phyloP scores from a whole-genome alignment of 495 filamentous ascomycete genomes.

The Hypomontagnella monticulosa region DNA sequence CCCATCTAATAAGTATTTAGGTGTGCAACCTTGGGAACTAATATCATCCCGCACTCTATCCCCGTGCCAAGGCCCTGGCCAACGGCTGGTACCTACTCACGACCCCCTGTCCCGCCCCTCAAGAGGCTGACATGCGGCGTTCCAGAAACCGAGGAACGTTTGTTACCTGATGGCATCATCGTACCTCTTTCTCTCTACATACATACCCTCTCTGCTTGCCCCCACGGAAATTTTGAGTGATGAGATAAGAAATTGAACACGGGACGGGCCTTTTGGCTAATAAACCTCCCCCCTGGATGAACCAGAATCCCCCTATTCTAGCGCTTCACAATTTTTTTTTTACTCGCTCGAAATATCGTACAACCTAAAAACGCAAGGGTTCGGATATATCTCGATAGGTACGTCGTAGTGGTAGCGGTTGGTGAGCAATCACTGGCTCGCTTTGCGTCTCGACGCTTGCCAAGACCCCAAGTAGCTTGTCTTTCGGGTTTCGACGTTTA shows the following conservation, averaged over 20 bases:
- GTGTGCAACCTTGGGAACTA: background rate
- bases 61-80: slow-evolving; percentile 30
- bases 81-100: slow-evolving; percentile 3
- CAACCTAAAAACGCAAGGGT: background rate
- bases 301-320: slow-evolving; percentile 1
- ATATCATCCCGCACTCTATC: slow-evolving; percentile 34
- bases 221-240: slow-evolving; percentile 28
- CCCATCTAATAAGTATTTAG: background rate
- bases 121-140: slow-evolving; percentile 21
- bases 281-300: background rate
- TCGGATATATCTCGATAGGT: slow-evolving; percentile 3
- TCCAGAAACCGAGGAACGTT: slow-evolving; percentile 17
- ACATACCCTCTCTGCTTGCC: slow-evolving; percentile 10
- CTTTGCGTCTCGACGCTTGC: slow-evolving; percentile 24
- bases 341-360: background rate
- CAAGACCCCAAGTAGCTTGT: slow-evolving; percentile 14
- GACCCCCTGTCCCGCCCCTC: slow-evolving; percentile 1
- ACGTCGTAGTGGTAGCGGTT: background rate
- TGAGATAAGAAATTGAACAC: slow-evolving; percentile 36
- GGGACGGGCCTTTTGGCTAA: slow-evolving; percentile 33
- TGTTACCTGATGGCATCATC: slow-evolving; percentile 38
- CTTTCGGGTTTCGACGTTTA: slow-evolving; percentile 30
- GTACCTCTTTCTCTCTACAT: background rate
- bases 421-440: background rate
- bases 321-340: background rate